A percentile compares a stretch with the other conserved stretches of the same genome.
phyloP scores from a whole-genome alignment of 345 rosid species.

The Trapa incisa region DNA sequence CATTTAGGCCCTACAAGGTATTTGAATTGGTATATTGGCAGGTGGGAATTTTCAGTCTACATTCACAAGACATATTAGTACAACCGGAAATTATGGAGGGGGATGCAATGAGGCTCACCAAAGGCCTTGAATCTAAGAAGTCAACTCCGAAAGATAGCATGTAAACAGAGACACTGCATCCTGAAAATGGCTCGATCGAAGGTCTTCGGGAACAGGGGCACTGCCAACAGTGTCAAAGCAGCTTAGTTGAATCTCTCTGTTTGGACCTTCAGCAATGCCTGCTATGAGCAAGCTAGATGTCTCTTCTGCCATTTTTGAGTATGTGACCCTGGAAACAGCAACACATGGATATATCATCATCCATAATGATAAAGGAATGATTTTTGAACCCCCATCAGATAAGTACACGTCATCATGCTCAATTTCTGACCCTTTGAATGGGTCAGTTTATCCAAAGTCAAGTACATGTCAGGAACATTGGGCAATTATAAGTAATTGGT shows the following conservation, averaged over 20 bases:
- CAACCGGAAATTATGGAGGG: neutral
- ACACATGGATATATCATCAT: neutral
- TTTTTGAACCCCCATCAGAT: neutral
- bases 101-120: neutral
- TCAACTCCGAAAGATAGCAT: conserved; percentile 56
- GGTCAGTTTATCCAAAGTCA: neutral
- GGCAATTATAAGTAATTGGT: neutral
- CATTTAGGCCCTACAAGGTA: too few species aligned
- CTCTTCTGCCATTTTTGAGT: conserved; percentile 84
- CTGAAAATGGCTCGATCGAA: conserved; percentile 60
- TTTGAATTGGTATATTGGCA: too few species aligned
- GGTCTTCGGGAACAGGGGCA: conserved; percentile 70
- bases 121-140: conserved; percentile 11
- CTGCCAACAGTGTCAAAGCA: conserved; percentile 55
- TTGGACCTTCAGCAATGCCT: conserved; percentile 25
- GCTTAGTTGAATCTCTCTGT: conserved; percentile 52
- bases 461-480: neutral
- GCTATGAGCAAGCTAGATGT: conserved; percentile 46
- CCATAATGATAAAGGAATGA: neutral
- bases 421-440: neutral
- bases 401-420: neutral
- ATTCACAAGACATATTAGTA: neutral
- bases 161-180: conserved; percentile 78
- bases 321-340: conserved; percentile 46
- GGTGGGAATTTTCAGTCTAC: neutral